phyloP scores from a whole-genome alignment of 352 stramenopile species.

The Phytophthora pisi region DNA sequence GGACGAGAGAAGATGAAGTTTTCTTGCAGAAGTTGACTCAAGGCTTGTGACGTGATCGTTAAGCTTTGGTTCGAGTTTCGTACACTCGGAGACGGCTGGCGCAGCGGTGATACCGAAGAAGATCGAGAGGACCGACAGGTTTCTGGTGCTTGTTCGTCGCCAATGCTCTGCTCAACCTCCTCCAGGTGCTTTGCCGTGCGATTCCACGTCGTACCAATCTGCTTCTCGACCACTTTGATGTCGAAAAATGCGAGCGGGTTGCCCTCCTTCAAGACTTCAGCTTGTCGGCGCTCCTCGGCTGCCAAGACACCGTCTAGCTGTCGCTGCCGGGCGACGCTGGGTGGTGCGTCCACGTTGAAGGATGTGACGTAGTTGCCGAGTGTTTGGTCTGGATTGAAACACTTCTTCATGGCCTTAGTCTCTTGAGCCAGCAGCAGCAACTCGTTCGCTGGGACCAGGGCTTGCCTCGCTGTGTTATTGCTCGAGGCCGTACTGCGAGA shows the following conservation, averaged over 20 bases:
- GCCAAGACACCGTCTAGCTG: slow-evolving; percentile 41
- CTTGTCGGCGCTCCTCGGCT: slow-evolving; percentile 39
- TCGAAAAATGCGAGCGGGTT: slow-evolving; percentile 71
- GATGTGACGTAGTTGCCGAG: slow-evolving; percentile 51
- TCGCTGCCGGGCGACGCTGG: slow-evolving; percentile 29
- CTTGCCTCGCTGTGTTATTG: slow-evolving; percentile 10
- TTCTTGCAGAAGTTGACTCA: slow-evolving; percentile 64
- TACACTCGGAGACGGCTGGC: slow-evolving; percentile 3
- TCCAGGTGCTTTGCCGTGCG: slow-evolving; percentile 7
- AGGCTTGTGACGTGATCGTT: slow-evolving; percentile 30
- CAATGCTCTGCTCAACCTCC: slow-evolving; percentile 1
- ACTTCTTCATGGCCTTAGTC: slow-evolving; percentile 20
- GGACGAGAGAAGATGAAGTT: slow-evolving; percentile 78
- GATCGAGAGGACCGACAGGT: not conserved
- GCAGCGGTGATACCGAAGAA: slow-evolving; percentile 2
- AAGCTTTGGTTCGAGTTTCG: slow-evolving; percentile 22
- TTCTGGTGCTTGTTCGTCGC: not conserved
- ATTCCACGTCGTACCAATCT: slow-evolving; percentile 19
- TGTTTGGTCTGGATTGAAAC: slow-evolving; percentile 32
- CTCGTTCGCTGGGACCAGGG: slow-evolving; percentile 63
- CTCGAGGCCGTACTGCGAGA: not conserved
- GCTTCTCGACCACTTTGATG: slow-evolving; percentile 37
- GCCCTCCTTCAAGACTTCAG: slow-evolving; percentile 57
- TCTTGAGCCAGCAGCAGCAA: slow-evolving; percentile 50
- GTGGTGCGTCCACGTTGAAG: slow-evolving; percentile 67